phyloP scores from a whole-genome alignment of 176 grass and related monocot genomes.

The Thinopyrum elongatum region DNA sequence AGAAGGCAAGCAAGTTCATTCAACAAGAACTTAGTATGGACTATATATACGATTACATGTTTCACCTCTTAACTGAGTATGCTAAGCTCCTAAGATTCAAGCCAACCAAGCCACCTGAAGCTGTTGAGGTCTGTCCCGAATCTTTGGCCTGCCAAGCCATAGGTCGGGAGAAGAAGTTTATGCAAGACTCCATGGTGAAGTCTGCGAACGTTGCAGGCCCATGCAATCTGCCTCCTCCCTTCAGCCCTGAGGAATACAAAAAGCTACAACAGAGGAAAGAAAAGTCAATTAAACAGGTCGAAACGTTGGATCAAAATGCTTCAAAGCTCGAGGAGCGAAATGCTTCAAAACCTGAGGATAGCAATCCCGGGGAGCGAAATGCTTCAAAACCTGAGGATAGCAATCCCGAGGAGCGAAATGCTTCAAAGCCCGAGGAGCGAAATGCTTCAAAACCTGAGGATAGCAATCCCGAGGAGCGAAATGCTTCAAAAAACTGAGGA shows the following conservation, averaged over 20 bases:
- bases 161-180: conserved; percentile 63
- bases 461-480: too few relatives aligned
- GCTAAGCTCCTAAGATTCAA: conserved; percentile 88
- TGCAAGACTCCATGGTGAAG: conserved; percentile 74
- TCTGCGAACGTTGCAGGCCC: conserved; percentile 42
- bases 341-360: neutral
- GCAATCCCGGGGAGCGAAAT: conserved; percentile 35
- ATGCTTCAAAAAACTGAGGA: too few relatives aligned
- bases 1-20: conserved; percentile 68
- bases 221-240: conserved; percentile 69
- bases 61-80: conserved; percentile 89
- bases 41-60: conserved; percentile 93
- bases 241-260: conserved; percentile 46
- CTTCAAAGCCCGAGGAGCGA: conserved; percentile 24
- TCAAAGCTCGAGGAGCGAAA: neutral
- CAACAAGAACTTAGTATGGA: conserved; percentile 70
- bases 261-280: conserved; percentile 36
- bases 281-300: conserved; percentile 55
- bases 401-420: neutral
- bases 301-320: conserved; percentile 62
- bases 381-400: conserved; percentile 8
- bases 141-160: conserved; percentile 62
- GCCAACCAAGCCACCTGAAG: conserved; percentile 54
- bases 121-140: conserved; percentile 69
- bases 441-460: conserved; percentile 1